Evolutionary conservation across 352 stramenopile genomes (phyloP), one percentile per base, ranked within the genome.

Genomic region (Phytophthora crassamura): DNA sequence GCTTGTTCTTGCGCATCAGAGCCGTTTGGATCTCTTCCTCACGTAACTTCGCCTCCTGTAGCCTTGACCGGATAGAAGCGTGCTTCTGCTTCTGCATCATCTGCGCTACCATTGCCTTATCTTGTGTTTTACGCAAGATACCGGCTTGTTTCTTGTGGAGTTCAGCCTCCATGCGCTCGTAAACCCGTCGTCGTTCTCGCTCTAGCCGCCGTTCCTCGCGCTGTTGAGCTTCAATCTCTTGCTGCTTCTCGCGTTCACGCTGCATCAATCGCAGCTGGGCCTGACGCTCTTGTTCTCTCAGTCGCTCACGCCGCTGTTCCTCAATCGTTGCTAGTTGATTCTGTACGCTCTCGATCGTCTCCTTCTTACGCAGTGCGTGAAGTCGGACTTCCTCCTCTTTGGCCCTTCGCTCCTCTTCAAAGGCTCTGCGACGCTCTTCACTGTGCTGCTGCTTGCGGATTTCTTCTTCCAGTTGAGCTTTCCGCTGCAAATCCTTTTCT

Each of bases 1-100:
- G 75, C 28, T 88, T 87, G 30, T 89, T 74, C 51, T 84, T 87
- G 0, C 82, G 77, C 14, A 60, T 60, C 0, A 92, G 69, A 1
- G 87, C 78, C 0, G 69, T 67, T 39, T 93, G 72, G 53, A 94
- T 93, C 47, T 91, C 85, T 64, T 95, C 87, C 48, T 93, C 87
- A 0, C 87, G 82, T 15, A 95, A 50, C 43, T 91, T 89, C 0
- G 85, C 87, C 14, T 95, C 87, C 32, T 89, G 75, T 6, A 93
- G 69, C 1, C 82, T 64, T 8, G 72, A 68, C 18, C 80, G 74
- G 4, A 90, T 56, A 0, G 78, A 61, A 2, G 79, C 76, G 36
- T 74, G 65, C 52, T 91, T 90, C 16, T 89, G 66, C 0, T 80
- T 64, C 40, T 88, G 79, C 32, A 91, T 72, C 43, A 74, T 67